These are phyloP conservation scores for Fusarium redolens DNA, from an alignment of 2,329 filamentous ascomycete genomes.

Conservation along the genomic window DNA sequence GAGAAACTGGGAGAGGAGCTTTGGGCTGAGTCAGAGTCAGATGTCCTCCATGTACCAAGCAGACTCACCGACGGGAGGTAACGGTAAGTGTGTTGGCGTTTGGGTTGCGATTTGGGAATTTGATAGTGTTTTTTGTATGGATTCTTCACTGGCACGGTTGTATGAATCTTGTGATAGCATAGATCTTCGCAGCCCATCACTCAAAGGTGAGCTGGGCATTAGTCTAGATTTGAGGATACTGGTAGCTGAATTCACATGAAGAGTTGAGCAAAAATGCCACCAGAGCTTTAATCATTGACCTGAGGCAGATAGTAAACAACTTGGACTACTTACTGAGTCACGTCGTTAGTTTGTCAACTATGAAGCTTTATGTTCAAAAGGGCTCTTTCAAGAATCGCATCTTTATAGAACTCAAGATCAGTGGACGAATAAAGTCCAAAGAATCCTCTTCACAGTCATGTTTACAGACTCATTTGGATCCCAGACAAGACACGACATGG, in stretches of 20 bases:
- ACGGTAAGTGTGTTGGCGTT: no score
- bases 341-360: no score
- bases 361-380: no score
- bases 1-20: rapidly evolving
- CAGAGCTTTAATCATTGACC: no score
- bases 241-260: no score
- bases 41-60: rapidly evolving
- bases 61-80: rapidly evolving
- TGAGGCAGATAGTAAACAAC: no score
- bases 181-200: background rate
- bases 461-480: background rate
- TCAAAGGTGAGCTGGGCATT: no score
- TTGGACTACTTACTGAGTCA: no score
- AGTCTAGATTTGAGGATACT: background rate
- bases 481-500: rapidly evolving
- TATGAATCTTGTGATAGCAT: background rate
- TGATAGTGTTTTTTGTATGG: no score
- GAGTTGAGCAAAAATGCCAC: no score
- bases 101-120: background rate
- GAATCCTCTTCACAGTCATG: rapidly evolving
- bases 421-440: rapidly evolving
- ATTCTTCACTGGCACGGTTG: background rate
- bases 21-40: background rate
- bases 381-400: rapidly evolving
- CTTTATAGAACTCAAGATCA: rapidly evolving